Percentiles rank a stretch among this genome's conserved stretches.
Evolutionary conservation across 2,329 filamentous ascomycete genomes (phyloP).

Genomic region (Trichophyton rubrum): DNA sequence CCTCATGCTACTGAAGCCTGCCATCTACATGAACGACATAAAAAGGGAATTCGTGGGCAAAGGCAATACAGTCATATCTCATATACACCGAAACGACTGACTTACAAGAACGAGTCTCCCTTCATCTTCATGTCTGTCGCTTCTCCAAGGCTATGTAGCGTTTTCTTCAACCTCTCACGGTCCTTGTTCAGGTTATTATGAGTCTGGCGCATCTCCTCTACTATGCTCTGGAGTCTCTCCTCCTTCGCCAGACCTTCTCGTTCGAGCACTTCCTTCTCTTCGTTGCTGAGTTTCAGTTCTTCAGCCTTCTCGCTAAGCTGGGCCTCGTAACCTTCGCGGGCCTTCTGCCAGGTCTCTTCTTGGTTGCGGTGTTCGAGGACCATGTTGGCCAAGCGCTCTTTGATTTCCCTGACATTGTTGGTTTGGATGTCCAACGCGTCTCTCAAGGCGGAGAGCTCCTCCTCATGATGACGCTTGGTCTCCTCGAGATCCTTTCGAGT

Average conservation of each 20-base stretch:
- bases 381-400: constrained; percentile 20
- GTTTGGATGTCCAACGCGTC: constrained; percentile 14
- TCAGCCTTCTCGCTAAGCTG: constrained; percentile 32
- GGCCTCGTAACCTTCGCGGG: constrained; percentile 22
- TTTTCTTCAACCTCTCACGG: constrained; percentile 39
- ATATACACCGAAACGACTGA: constrained; percentile 26
- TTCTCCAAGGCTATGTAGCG: constrained; percentile 39
- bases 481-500: constrained; percentile 24
- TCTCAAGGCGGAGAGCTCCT: constrained; percentile 13
- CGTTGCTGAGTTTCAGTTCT: constrained; percentile 31
- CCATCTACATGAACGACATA: constrained; percentile 4
- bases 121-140: constrained; percentile 40
- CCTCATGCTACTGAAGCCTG: constrained; percentile 2
- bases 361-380: constrained; percentile 21
- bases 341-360: constrained; percentile 24
- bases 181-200: constrained; percentile 42
- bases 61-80: background rate
- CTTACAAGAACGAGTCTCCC: constrained; percentile 40
- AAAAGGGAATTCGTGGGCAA: constrained; percentile 1
- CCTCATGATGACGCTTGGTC: constrained; percentile 18
- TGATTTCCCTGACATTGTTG: constrained; percentile 14
- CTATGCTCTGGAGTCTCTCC: constrained; percentile 33
- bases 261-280: constrained; percentile 19
- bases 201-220: constrained; percentile 33
- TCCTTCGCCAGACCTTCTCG: constrained; percentile 35